Base-by-base conservation (phyloP, 345 rosid species). In the Turnera subulata region DNA sequence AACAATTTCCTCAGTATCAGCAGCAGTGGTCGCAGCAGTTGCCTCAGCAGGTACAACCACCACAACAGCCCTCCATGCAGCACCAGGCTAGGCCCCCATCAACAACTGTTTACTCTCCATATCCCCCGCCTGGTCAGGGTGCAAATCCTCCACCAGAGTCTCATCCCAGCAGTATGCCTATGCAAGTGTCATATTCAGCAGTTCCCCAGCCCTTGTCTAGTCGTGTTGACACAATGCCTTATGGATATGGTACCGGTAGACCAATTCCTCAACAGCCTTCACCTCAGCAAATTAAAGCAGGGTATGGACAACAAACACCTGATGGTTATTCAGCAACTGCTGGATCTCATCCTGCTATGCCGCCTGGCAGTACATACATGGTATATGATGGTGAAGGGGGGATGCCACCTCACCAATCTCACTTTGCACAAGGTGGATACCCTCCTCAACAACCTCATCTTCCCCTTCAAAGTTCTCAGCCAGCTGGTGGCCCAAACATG, bases 1-100 rank as follows among this genome's bases (percentile, higher is more conserved):
- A 80, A 58, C 72, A 83, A 61, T 78, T 70, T 63, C 75, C 89
- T 43, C 96, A 78, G 70, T 81, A 81, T 71, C 92, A 81, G 70
- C 92, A 82, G 66, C 91, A 82, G 55, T 84, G 92, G 89, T 70
- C 78, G 7, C 89, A 78, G 73, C 93, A 82, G 64, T 32, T 76
- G 58, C 74, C 81, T 42, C 80, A 77, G 79, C 83, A 77, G 57
- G 69, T 70, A 45, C 80, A 61, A 59, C 59, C 74, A 42, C 72
- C 72, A 8, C 92, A 79, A 53, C 89, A 67, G 58, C 55, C 86
- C 14, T 49, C 83, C 2, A 32, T 80, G 72, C 94, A 77, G 60
- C 75, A 75, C 23, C 99, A 86, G 71, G 72, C 81, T 35, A 87
- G 91, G 67, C 73, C 89, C 11, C 72, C 80, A 46, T 71, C 96